A percentile compares a stretch with the other conserved stretches of the same genome.
phyloP scores from a whole-genome alignment of 148 eudicot genomes.

The Limonium bicolor region DNA sequence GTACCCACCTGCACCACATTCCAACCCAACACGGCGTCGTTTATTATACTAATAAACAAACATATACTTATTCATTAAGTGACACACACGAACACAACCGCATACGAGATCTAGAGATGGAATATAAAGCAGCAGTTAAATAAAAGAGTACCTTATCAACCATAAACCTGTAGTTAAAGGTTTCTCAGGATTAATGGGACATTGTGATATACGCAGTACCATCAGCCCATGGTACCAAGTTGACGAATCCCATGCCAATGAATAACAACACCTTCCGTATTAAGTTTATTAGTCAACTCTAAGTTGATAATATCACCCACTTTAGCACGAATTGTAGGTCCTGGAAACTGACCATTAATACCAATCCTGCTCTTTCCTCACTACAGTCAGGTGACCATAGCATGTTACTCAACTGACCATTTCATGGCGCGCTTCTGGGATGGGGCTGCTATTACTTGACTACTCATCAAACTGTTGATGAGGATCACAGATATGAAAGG shows the following conservation, averaged over 20 bases:
- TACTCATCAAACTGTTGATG: too few species aligned
- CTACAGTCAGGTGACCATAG: slow-evolving; percentile 69
- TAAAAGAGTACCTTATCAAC: slow-evolving; percentile 39
- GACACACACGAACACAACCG: too few species aligned
- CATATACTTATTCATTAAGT: too few species aligned
- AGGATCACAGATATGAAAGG: too few species aligned
- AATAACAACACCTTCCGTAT: slow-evolving; percentile 68
- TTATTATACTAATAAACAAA: too few species aligned
- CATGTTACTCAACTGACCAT: slow-evolving; percentile 65
- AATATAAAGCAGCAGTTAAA: not conserved
- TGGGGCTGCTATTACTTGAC: too few species aligned
- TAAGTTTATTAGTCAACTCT: slow-evolving; percentile 52
- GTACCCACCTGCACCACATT: slow-evolving; percentile 72
- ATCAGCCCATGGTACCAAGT: slow-evolving; percentile 90
- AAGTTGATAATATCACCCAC: slow-evolving; percentile 50
- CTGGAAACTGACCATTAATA: slow-evolving; percentile 74
- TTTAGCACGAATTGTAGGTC: slow-evolving; percentile 55
- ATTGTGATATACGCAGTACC: slow-evolving; percentile 85
- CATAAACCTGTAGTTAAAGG: slow-evolving; percentile 43
- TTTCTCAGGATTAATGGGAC: slow-evolving; percentile 72
- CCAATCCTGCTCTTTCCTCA: slow-evolving; percentile 35
- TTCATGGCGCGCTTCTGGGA: too few species aligned
- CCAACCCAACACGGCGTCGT: too few species aligned
- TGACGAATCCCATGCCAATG: slow-evolving; percentile 89
- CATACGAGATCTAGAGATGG: too few species aligned